Evolutionary conservation across 495 filamentous ascomycete genomes (phyloP), one percentile per base, ranked within the genome.

Genomic region (Mytilinidion resinicola): DNA sequence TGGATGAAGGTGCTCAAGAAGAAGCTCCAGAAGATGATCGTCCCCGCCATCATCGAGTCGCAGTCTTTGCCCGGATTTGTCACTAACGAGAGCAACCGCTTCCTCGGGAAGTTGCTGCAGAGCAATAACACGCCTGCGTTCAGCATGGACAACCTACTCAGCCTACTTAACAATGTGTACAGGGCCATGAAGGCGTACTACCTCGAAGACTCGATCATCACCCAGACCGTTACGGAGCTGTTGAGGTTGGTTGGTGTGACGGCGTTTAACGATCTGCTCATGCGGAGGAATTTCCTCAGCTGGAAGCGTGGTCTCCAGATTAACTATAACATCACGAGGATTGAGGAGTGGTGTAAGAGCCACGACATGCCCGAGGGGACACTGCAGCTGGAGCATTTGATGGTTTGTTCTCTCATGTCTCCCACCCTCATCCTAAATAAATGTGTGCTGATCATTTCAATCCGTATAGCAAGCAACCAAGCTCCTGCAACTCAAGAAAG

Each of bases 1-100:
- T 99, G 93, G 93, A 99, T 99, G 93, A 99, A 99, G 78, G 91
- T 96, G 43, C 79, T 99, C 67, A 99, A 99, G 80, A 96, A 96
- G 80, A 96, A 95, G 74, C 80, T 99, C 48, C 88, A 89, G 65
- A 97, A 97, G 79, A 99, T 99, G 93, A 95, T 99, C 67, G 93
- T 99, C 25, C 93, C 93, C 0, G 93, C 93, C 41, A 97, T 99
- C 69, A 97, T 99, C 68, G 93, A 99, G 73, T 96, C 92, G 21
- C 93, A 99, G 70, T 96, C 92, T 9, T 84, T 99, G 54, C 93
- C 93, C 17, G 93, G 93, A 61, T 99, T 99, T 71, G 93, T 97
- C 51, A 99, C 93, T 54, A 97, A 92, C 69, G 93, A 99, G 75
- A 96, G 86, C 66, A 97, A 91, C 72, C 82, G 95, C 67, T 97